A percentile compares a stretch with the other conserved stretches of the same genome.
phyloP scores from a whole-genome alignment of 148 eudicot genomes.

The Selenicereus undatus region DNA sequence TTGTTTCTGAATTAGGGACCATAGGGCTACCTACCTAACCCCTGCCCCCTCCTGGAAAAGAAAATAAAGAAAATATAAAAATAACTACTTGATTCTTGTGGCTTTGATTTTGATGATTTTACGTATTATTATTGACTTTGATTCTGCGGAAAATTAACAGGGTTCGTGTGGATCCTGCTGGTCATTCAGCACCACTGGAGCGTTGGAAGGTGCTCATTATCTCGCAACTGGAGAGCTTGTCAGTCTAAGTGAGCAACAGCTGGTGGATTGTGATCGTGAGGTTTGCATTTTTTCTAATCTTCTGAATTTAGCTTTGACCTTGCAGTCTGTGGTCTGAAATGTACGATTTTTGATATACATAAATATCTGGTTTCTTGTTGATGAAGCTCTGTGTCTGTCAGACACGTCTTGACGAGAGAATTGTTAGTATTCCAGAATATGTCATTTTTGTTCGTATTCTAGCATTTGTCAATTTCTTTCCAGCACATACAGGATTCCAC shows the following conservation, averaged over 20 bases:
- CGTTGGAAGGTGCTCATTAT: slow-evolving; percentile 83
- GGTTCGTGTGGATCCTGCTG: slow-evolving; percentile 94
- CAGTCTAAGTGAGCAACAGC: slow-evolving; percentile 88
- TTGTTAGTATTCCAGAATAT: not conserved
- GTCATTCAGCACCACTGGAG: slow-evolving; percentile 80
- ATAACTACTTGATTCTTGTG: not conserved
- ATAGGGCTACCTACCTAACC: no score
- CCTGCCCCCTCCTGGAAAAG: not conserved
- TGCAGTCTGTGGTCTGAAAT: not conserved
- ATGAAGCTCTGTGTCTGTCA: not conserved
- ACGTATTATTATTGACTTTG: not conserved
- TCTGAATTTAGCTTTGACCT: not conserved
- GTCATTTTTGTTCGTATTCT: not conserved
- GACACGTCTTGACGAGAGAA: not conserved
- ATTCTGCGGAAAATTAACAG: slow-evolving; percentile 30
- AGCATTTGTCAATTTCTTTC: not conserved
- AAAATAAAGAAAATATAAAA: not conserved
- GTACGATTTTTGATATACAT: not conserved
- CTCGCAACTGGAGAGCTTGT: slow-evolving; percentile 72
- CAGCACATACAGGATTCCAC: not conserved
- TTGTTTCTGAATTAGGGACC: no score
- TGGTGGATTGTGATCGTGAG: slow-evolving; percentile 92
- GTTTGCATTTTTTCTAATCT: slow-evolving; percentile 28
- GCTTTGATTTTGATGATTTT: not conserved
- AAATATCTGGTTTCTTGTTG: not conserved